Evolutionary conservation across 345 rosid genomes (phyloP), one percentile per base, ranked within the genome.

Genomic region (Xanthoceras sorbifolium): DNA sequence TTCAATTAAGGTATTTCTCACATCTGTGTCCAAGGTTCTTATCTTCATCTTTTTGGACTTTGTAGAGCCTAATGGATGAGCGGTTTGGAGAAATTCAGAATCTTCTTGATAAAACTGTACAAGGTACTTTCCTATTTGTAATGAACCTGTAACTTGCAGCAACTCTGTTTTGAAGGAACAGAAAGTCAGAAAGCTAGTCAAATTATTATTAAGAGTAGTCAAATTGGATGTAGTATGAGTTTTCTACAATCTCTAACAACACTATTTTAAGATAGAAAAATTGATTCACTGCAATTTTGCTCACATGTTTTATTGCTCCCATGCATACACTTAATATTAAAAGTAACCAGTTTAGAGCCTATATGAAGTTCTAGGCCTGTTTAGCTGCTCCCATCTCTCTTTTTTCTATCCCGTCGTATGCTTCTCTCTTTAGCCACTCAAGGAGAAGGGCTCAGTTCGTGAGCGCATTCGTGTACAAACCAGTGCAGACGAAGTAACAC

Each of bases 101-200:
- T 81, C 97, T 93, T 81, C 91, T 93, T 67, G 97, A 93, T 79
- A 89, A 87, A 82, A 87, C 97, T 23, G 85, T 91, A 65, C 93
- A 93, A 92, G 99, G 99, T 95, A 86, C 60, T 77, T 18, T 71
- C 42, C 23, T 59, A 28, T 31, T 64, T 52, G 28, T 59, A 26
- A 63, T 59, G 42, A 25, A 44, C 44, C 55, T 52, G 63, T 71
- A 69, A 25, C 26, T 31, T 77, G 71, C 64, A 48, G 25, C 15
- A 22, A 50, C 77, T 22, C 15, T 2, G 9, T 31, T 32, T n/a
- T 8, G n/a, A 44, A 73, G 62, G 38, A 74, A 46, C 20, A 28
- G 9, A 46, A n/a, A n/a, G n/a, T n/a, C n/a, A n/a, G n/a, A n/a
- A 46, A 32, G 23, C 5, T 64, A 14, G 54, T 72, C 32, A 71